These are phyloP conservation scores for Besnoitia besnoiti DNA, from an alignment of 169 alveolate species.

Conservation along the genomic window DNA sequence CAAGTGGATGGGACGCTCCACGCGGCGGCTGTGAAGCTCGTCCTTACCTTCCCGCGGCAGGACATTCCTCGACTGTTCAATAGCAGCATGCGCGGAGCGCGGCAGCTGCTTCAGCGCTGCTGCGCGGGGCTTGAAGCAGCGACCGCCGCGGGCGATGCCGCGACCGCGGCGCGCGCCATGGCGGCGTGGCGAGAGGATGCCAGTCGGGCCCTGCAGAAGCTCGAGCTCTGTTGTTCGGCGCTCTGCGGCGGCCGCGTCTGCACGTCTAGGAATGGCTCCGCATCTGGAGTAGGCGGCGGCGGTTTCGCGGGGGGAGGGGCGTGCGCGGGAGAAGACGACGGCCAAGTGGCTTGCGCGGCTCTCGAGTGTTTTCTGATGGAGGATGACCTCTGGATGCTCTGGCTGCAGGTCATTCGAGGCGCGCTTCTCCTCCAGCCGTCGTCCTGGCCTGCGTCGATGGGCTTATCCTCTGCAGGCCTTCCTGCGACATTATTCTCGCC, in stretches of 20 bases:
- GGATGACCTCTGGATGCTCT: constrained; percentile 38
- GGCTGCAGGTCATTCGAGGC: constrained; percentile 45
- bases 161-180: constrained; percentile 33
- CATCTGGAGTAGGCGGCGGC: not conserved
- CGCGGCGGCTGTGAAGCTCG: constrained; percentile 53
- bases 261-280: not conserved
- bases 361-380: constrained; percentile 27
- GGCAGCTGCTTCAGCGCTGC: constrained; percentile 54
- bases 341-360: constrained; percentile 11
- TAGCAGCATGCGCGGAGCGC: constrained; percentile 38
- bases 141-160: constrained; percentile 42
- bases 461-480: not conserved
- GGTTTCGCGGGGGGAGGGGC: constrained; percentile 25
- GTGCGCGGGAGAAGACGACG: constrained; percentile 9
- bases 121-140: constrained; percentile 35
- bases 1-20: constrained; percentile 61
- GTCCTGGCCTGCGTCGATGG: not conserved
- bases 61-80: constrained; percentile 42
- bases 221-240: constrained; percentile 26
- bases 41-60: constrained; percentile 41
- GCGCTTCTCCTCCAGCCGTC: constrained; percentile 48
- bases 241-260: constrained; percentile 34
- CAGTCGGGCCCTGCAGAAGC: not conserved
- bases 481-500: not conserved
- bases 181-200: constrained; percentile 29